Percentiles rank a stretch among this genome's conserved stretches.
Evolutionary conservation across 2,329 filamentous ascomycete species (phyloP).

Genomic region (Esteya vermicola): DNA sequence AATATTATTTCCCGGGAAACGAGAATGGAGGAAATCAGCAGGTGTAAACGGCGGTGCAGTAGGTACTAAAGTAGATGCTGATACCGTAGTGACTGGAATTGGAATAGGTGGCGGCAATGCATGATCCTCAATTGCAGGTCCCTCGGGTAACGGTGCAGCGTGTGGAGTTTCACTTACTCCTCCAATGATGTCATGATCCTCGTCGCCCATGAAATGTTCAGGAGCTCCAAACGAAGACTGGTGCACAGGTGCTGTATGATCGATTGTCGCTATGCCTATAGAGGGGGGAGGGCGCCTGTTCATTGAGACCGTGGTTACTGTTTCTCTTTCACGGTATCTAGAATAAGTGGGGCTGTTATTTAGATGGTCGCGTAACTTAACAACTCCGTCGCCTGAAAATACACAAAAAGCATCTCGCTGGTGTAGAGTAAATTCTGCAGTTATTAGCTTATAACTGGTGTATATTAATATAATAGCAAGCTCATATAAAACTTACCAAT

Average conservation of each 20-base stretch:
- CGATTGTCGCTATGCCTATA: slow-evolving; percentile 9
- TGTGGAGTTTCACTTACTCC: slow-evolving; percentile 25
- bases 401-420: slow-evolving; percentile 95
- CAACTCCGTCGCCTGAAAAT: slow-evolving; percentile 79
- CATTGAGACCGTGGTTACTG: slow-evolving; percentile 3
- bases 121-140: neutral
- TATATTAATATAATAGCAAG: neutral
- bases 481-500: slow-evolving; percentile 41
- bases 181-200: slow-evolving; percentile 30
- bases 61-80: neutral
- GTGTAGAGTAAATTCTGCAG: slow-evolving; percentile 77
- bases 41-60: slow-evolving; percentile 3
- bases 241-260: slow-evolving; percentile 4
- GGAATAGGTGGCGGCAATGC: neutral
- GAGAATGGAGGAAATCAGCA: neutral
- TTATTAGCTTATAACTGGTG: neutral
- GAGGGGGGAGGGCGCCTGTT: slow-evolving; percentile 8
- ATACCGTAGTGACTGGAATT: neutral
- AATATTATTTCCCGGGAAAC: neutral
- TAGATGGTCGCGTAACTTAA: slow-evolving; percentile 62
- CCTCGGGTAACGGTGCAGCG: slow-evolving; percentile 15
- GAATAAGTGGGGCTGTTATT: slow-evolving; percentile 41
- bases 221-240: slow-evolving; percentile 21
- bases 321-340: slow-evolving; percentile 21
- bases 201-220: slow-evolving; percentile 21